Evolutionary conservation across 352 stramenopile species (phyloP), one percentile per base, ranked within the genome.

Genomic region (Pythium coloratum): DNA sequence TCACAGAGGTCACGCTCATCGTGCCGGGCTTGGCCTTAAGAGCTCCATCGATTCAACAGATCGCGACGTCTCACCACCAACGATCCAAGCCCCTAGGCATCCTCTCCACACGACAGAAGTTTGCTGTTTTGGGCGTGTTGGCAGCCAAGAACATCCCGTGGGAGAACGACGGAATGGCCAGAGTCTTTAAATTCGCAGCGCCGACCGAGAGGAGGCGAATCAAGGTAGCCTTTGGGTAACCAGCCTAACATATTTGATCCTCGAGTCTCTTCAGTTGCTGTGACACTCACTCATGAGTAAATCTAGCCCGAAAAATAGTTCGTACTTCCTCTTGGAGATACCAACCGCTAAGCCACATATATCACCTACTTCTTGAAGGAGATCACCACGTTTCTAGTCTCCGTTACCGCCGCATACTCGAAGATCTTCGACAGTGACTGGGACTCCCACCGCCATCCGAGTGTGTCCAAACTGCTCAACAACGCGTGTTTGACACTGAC

Each of bases 391-490:
- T 18, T 34, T 6, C 55, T 36, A 8, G 34, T 61, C 36, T 61
- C 38, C 2, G 55, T 46, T 14, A 61, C 13, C 18, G 55, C 55
- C 1, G 34, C 55, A 51, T 38, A 61, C 1, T 61, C 55, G 28
- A 61, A 49, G 8, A 51, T 20, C 33, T 50, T 46, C 3, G 9
- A 13, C n/a, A 61, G 10, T 9, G 40, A 47, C 6, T 61, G 55
- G n/a, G 40, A 34, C 14, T 61, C 33, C 34, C 32, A 50, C 6
- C 2, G 55, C 33, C 34, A 24, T 1, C 3, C 6, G 7, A 14
- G 51, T 16, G 13, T 38, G 34, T 46, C 55, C 32, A 61, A 30
- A 2, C 55, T 33, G 26, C 55, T 61, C n/a, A 61, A 36, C 12
- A 61, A 26, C 20, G 55, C 55, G 5, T 51, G 34, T 20, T 30